Evolutionary conservation across 805 yeast species (phyloP).

Genomic region (Pichia thaimueangensis): DNA sequence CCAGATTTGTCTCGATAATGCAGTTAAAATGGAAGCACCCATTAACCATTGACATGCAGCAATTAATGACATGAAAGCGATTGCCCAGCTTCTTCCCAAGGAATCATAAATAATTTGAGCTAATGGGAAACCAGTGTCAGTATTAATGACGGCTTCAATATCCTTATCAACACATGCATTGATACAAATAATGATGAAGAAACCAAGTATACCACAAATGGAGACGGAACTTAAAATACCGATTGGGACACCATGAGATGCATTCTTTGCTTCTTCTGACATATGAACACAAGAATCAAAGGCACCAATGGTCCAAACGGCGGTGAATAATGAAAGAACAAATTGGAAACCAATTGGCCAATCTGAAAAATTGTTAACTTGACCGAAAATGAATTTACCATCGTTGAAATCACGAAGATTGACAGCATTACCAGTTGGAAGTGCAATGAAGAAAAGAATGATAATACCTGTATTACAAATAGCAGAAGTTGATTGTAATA

Average conservation of each 20-base stretch:
- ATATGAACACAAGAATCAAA: slow-evolving; percentile 69
- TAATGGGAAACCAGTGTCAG: slow-evolving; percentile 53
- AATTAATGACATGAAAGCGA: slow-evolving; percentile 54
- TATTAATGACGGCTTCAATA: slow-evolving; percentile 34
- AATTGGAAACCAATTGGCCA: slow-evolving; percentile 60
- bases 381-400: slow-evolving; percentile 50
- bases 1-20: slow-evolving; percentile 66
- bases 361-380: slow-evolving; percentile 41
- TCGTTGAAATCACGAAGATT: slow-evolving; percentile 36
- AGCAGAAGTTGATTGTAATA: slow-evolving; percentile 55
- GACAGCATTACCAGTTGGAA: slow-evolving; percentile 51
- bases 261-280: slow-evolving; percentile 64
- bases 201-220: slow-evolving; percentile 56
- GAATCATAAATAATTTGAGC: slow-evolving; percentile 60
- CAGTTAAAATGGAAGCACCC: slow-evolving; percentile 58
- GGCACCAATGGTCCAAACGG: slow-evolving; percentile 71
- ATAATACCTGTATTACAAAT: slow-evolving; percentile 47
- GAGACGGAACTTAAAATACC: slow-evolving; percentile 56
- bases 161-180: slow-evolving; percentile 49
- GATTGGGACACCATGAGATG: slow-evolving; percentile 55
- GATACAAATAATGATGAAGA: slow-evolving; percentile 45
- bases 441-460: slow-evolving; percentile 50
- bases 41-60: slow-evolving; percentile 57
- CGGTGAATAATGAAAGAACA: slow-evolving; percentile 46
- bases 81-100: slow-evolving; percentile 58